Base-by-base conservation (phyloP, 306 rosid species). In the Erythrophleum fordii region DNA sequence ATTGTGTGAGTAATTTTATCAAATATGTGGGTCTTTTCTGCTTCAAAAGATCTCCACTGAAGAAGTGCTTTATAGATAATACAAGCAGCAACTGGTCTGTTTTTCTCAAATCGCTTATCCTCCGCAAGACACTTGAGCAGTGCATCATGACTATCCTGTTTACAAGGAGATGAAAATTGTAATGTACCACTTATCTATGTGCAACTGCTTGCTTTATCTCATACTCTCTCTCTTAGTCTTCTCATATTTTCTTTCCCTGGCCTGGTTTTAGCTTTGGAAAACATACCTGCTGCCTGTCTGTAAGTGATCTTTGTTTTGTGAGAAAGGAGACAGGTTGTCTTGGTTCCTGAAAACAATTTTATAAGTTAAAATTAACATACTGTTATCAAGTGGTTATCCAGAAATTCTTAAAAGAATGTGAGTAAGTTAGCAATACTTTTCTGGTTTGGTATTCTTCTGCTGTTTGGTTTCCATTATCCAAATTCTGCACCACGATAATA, bases 11-110 rank as follows among this genome's bases (percentile, higher is more conserved):
- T 92, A 64, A 93, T 90, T 78, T 88, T 89, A 80, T 93, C 98
- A 77, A 93, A 93, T 85, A 93, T 86, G 79, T 81, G 89, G 44
- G 98, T 91, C 79, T 85, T 93, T 79, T 90, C 95, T 64, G 97
- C 91, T 80, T 93, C 98, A 84, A 93, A 92, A 28, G 93, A 91
- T 84, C 98, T 80, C 98, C 98, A 93, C 52, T 91, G 98, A 78
- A 93, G 89, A 85, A 93, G 97, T 77, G 93, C 69, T 83, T 89
- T 91, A 87, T 91, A 92, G 53, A 90, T 86, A 77, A 93, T 77
- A 69, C 92, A 91, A 55, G 98, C 91, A 71, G 88, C 87, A 49
- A 92, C 92, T 22, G 98, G 90, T 80, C 90, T 91, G 76, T 82
- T 89, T 55, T 92, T 90, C 87, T 91, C 93, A 37, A 93, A 91